Conservation (phyloP, 2,329 filamentous ascomycete genomes). For the Thermothelomyces thermophilus region DNA sequence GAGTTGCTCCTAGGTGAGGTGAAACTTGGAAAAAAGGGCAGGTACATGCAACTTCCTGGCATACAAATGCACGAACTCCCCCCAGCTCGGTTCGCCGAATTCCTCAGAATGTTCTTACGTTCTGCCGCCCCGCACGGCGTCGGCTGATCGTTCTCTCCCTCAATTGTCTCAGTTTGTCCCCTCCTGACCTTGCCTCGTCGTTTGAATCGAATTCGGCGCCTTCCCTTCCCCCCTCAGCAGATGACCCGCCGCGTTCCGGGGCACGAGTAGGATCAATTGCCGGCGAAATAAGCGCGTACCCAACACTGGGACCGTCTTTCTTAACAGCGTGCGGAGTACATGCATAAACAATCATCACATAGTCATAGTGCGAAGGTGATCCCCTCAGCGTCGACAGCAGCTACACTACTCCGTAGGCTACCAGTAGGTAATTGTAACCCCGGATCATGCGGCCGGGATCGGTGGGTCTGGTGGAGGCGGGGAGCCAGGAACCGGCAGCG, state of each 20-base stretch:
- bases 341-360: not conserved
- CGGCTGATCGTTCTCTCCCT: not conserved
- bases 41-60: no score
- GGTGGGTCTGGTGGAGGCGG: conserved; percentile 11
- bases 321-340: not conserved
- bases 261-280: not conserved
- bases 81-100: no score
- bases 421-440: not conserved
- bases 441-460: conserved; percentile 7
- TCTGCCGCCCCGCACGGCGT: not conserved
- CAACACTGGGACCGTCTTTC: not conserved
- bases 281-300: not conserved
- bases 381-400: no score
- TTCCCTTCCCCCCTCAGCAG: not conserved
- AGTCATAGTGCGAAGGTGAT: no score
- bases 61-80: no score
- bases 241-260: not conserved
- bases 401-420: no score
- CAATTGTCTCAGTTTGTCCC: not conserved
- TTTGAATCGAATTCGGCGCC: not conserved
- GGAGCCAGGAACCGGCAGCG: not conserved
- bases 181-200: not conserved
- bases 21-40: no score
- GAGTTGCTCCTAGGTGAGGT: no score
- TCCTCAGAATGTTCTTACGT: no score